Evolutionary conservation across 306 rosid species (phyloP).

Genomic region (Abrus precatorius): DNA sequence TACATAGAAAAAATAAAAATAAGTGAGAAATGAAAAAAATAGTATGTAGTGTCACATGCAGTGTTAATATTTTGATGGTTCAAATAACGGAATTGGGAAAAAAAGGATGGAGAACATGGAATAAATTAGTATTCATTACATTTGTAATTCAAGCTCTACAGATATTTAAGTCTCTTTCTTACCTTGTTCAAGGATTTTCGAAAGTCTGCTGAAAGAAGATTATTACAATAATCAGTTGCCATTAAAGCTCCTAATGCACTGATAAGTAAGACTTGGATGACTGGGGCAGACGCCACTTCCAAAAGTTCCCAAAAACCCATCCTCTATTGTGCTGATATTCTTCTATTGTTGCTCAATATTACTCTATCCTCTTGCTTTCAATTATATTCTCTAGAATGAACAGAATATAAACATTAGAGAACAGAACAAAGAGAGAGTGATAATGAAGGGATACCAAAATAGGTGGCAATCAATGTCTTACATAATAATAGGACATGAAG

Average conservation of each 20-base stretch:
- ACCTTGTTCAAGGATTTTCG: slow-evolving; percentile 78
- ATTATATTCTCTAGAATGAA: slow-evolving; percentile 32
- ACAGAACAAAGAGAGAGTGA: background rate
- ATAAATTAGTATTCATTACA: background rate
- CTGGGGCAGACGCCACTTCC: slow-evolving; percentile 74
- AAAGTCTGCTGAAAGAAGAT: slow-evolving; percentile 66
- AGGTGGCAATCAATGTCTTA: background rate
- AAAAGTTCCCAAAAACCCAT: slow-evolving; percentile 73
- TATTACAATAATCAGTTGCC: slow-evolving; percentile 58
- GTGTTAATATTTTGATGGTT: no score
- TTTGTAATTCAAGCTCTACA: background rate
- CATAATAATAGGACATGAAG: no score
- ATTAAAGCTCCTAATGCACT: slow-evolving; percentile 75
- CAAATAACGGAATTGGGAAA: no score
- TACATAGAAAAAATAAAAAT: no score
- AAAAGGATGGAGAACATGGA: background rate
- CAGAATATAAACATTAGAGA: slow-evolving; percentile 20
- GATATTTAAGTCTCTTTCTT: background rate
- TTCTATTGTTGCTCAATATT: background rate
- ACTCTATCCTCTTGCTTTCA: background rate
- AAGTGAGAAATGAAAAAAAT: no score
- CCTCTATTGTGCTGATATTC: background rate
- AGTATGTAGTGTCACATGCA: no score
- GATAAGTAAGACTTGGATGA: slow-evolving; percentile 71
- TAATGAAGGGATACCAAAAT: background rate